phyloP scores from a whole-genome alignment of 371 early-diverging fungal genomes.

The Nematocida major region DNA sequence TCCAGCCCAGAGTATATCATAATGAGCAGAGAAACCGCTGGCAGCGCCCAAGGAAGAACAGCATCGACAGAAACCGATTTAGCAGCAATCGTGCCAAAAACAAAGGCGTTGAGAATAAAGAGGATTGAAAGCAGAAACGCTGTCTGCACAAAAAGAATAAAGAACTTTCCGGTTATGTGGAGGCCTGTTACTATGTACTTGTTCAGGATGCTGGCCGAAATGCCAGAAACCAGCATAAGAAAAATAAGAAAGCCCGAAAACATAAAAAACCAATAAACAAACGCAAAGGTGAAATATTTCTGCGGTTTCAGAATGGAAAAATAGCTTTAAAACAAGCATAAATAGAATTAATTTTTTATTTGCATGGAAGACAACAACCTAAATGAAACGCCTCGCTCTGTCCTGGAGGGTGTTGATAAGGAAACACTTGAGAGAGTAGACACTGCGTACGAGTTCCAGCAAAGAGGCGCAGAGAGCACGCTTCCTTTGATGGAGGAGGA shows the following conservation, averaged over 20 bases:
- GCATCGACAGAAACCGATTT: conserved; percentile 65
- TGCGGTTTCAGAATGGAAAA: conserved; percentile 4
- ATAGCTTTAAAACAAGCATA: conserved; percentile 3
- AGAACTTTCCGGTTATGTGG: conserved; percentile 50
- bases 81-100: conserved; percentile 16
- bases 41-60: conserved; percentile 71
- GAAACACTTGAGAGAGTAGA: conserved; percentile 3
- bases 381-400: conserved; percentile 1
- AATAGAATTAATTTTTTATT: conserved; percentile 17
- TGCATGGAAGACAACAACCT: background rate
- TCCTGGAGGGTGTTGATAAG: background rate
- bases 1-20: conserved; percentile 95
- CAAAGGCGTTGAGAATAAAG: background rate
- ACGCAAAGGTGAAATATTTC: background rate
- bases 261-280: background rate
- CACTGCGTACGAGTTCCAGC: conserved; percentile 48
- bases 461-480: conserved; percentile 40
- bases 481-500: conserved; percentile 57
- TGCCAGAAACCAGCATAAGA: conserved; percentile 7
- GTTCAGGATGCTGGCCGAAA: conserved; percentile 52
- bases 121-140: conserved; percentile 39
- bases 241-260: conserved; percentile 1
- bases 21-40: conserved; percentile 73
- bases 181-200: conserved; percentile 59
- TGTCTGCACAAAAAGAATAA: conserved; percentile 58